Conservation (phyloP, 371 early-diverging fungal species). For the Choanephora cucurbitarum region DNA sequence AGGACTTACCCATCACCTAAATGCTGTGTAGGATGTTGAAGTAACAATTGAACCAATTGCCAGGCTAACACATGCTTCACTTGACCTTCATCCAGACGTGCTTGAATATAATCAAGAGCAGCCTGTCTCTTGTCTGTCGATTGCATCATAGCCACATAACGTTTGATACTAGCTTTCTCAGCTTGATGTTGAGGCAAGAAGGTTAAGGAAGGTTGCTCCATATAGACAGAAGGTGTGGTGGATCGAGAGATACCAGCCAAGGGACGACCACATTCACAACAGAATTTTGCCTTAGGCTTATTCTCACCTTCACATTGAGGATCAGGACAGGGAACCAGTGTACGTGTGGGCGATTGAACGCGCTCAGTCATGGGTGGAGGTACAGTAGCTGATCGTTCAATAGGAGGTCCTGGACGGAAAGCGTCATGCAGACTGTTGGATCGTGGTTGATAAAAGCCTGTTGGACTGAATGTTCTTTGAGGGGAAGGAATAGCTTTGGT, state of each 20-base stretch:
- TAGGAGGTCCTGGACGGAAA: constrained; percentile 5
- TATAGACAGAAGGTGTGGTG: constrained; percentile 39
- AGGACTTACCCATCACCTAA: constrained; percentile 39
- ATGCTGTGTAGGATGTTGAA: constrained; percentile 61
- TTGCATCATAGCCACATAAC: constrained; percentile 43
- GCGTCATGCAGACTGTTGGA: constrained; percentile 15
- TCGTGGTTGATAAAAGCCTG: background rate
- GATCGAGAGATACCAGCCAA: constrained; percentile 52
- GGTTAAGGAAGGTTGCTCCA: background rate
- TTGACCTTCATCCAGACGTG: constrained; percentile 45
- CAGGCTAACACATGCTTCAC: constrained; percentile 50
- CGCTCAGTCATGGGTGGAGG: constrained; percentile 29
- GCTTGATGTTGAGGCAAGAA: constrained; percentile 12
- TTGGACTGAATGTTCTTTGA: too few species aligned
- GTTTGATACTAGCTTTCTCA: constrained; percentile 6
- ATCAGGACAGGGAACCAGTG: constrained; percentile 46
- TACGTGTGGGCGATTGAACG: constrained; percentile 18
- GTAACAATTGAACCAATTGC: constrained; percentile 62
- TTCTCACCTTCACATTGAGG: constrained; percentile 66
- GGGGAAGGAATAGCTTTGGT: too few species aligned
- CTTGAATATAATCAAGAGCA: constrained; percentile 57
- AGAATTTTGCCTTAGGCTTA: constrained; percentile 71
- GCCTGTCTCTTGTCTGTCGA: constrained; percentile 67
- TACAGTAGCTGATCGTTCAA: constrained; percentile 27
- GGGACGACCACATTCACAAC: constrained; percentile 71